Evolutionary conservation across 1,139 yeast genomes (phyloP), one percentile per base, ranked within the genome.

Genomic region (Zygosaccharomyces sapae): DNA sequence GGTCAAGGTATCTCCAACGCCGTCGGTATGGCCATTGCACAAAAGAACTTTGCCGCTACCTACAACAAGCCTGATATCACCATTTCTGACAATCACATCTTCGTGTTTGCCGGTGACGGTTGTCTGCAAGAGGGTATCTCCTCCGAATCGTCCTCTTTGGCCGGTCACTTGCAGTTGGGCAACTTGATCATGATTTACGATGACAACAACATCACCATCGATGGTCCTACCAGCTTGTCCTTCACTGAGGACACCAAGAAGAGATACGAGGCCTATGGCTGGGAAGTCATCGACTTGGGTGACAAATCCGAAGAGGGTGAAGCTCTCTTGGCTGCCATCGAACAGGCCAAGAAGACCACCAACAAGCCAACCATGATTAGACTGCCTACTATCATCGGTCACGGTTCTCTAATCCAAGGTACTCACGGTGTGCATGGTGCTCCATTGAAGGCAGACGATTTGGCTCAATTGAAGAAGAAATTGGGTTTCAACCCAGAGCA

Each of bases 121-220:
- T 94, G 98, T 76, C 78, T 92, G 78, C 86, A 85, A 92, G 99
- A 92, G 77, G 99, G 99, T 79, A 89, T 92, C 55, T 80, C 97
- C 51, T 80, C 94, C 52, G 99, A 92, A 76, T 95, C 97, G 47
- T 79, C 80, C 61, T 92, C 98, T 38, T 74, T 90, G 55, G 99
- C 98, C 57, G 99, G 98, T 65, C 98, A 92, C 75, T 78, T 92
- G 71, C 80, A 89, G 76, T 83, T 92, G 70, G 89, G 89, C 70
- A 90, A 90, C 77, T 80, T 92, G 74, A 88, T 92, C 71, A 89
- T 94, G 51, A 83, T 92, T 74, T 94, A 94, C 83, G 99, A 92
- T 69, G 96, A 89, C 75, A 92, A 92, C 84, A 85, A 83, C 70
- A 90, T 92, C 75, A 85, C 98, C 65, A 92, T 92, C 68, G 99